These are phyloP conservation scores for Sclerotinia sclerotiorum DNA, from an alignment of 2,329 filamentous ascomycete species.

Conservation along the genomic window DNA sequence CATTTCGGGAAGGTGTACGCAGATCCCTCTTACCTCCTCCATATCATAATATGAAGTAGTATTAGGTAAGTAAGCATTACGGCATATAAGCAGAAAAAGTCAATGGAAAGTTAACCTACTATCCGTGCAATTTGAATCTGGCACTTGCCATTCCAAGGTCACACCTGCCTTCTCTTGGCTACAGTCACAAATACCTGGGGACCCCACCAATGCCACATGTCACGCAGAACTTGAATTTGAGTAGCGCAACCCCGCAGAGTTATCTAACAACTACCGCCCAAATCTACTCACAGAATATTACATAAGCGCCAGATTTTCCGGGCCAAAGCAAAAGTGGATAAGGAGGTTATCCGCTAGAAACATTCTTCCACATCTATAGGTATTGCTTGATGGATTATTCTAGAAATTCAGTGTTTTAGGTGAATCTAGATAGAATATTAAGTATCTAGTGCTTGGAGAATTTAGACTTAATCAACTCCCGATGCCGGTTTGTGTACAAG, in stretches of 20 bases:
- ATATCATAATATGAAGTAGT: neutral
- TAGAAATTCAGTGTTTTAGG: too few relatives aligned
- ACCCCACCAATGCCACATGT: neutral
- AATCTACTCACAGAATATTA: too few relatives aligned
- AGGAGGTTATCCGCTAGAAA: too few relatives aligned
- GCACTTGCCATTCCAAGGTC: neutral
- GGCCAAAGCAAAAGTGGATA: too few relatives aligned
- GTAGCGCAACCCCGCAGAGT: too few relatives aligned
- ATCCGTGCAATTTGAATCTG: neutral
- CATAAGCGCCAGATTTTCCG: too few relatives aligned
- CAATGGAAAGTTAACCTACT: neutral
- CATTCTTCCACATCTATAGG: too few relatives aligned
- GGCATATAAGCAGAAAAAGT: neutral
- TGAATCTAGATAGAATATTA: too few relatives aligned
- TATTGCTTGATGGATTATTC: too few relatives aligned
- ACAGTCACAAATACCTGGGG: neutral
- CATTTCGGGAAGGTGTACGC: slow-evolving; percentile 11
- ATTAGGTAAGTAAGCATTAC: neutral
- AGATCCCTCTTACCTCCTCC: slow-evolving; percentile 7
- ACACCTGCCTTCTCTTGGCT: neutral
- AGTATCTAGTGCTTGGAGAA: neutral
- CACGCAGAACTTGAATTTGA: neutral
- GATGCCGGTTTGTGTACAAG: neutral
- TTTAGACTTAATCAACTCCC: neutral
- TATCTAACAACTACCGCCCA: too few relatives aligned